Evolutionary conservation across 345 rosid genomes (phyloP), one percentile per base, ranked within the genome.

Genomic region (Theobroma cacao): DNA sequence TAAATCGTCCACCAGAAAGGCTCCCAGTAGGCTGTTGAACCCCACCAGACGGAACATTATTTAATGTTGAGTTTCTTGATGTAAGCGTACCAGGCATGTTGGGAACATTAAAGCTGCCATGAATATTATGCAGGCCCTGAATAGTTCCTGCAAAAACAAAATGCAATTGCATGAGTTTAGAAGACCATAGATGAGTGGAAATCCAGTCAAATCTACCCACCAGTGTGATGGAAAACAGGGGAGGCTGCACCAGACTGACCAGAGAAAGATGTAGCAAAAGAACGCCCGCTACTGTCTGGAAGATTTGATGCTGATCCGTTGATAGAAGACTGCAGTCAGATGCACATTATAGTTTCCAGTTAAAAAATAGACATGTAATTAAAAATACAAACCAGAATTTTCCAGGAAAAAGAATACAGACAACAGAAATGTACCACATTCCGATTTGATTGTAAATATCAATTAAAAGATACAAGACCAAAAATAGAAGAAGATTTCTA

Each of bases 161-260:
- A 61, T 12, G 33, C 22, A 11, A 31, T 74, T 40, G 48, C 56
- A 80, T 45, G 75, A 81, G 38, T 59, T 73, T 56, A 58, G 72
- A 69, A 77, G 63, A 18, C 74, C 30, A 40, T 60, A 79, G 40
- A 55, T 33, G 45, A 41, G 68, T 15, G 48, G 36, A 78, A 71
- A 66, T 38, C 66, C 61, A 79, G 33, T 40, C 77, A 69, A 77
- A 76, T 50, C n/a, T 55, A 82, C 88, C 63, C 83, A 92, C 94
- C 97, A 41, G 78, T 80, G 80, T 92, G 96, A 90, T 89, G 96
- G 80, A 85, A 92, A 83, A 85, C 88, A 62, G 98, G 95, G 65
- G 98, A 92, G 3, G 90, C 95, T 8, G 89, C 96, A 78, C 98
- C 99, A 82, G 97, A 90, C 82, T 92, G 99, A 81, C 93, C 95